Percentiles rank a stretch among this genome's conserved stretches.
Evolutionary conservation across 805 yeast genomes (phyloP).

Genomic region (Candida sanyiensis): DNA sequence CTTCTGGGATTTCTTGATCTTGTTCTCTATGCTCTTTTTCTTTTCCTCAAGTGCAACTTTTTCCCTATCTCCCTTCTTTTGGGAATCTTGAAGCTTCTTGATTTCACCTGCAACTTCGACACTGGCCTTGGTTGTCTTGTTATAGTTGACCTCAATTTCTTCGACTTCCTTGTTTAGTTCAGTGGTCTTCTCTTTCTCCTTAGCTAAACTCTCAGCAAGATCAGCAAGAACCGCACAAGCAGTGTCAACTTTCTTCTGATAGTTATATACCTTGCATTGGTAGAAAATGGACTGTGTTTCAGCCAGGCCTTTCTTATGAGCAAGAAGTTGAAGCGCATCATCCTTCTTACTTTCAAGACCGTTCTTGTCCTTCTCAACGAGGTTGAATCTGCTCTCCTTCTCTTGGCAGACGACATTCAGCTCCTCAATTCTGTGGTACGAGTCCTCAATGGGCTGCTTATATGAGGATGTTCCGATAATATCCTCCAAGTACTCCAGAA

Average conservation of each 20-base stretch:
- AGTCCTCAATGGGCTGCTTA: slow-evolving; percentile 67
- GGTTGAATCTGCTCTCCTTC: slow-evolving; percentile 70
- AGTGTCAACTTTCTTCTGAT: slow-evolving; percentile 34
- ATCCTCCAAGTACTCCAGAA: slow-evolving; percentile 91
- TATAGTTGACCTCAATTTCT: slow-evolving; percentile 28
- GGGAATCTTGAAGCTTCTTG: slow-evolving; percentile 29
- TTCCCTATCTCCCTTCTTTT: slow-evolving; percentile 45
- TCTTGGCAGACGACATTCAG: slow-evolving; percentile 76
- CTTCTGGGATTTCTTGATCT: slow-evolving; percentile 55
- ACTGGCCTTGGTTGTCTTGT: slow-evolving; percentile 18
- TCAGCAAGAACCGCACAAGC: slow-evolving; percentile 35
- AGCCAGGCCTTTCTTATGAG: slow-evolving; percentile 55
- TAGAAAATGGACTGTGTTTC: slow-evolving; percentile 47
- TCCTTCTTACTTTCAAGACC: slow-evolving; percentile 58
- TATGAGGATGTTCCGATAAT: slow-evolving; percentile 91
- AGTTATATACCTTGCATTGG: slow-evolving; percentile 45
- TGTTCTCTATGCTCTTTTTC: slow-evolving; percentile 55
- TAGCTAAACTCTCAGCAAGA: slow-evolving; percentile 35
- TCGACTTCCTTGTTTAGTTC: slow-evolving; percentile 36
- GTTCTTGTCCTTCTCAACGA: slow-evolving; percentile 72
- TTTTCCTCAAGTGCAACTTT: slow-evolving; percentile 73
- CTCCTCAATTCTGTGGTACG: slow-evolving; percentile 56
- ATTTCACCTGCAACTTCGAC: slow-evolving; percentile 25
- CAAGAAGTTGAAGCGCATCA: slow-evolving; percentile 61
- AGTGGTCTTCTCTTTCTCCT: slow-evolving; percentile 38